Conservation (phyloP, 2,329 filamentous ascomycete genomes). For the Hypomyces perniciosus region DNA sequence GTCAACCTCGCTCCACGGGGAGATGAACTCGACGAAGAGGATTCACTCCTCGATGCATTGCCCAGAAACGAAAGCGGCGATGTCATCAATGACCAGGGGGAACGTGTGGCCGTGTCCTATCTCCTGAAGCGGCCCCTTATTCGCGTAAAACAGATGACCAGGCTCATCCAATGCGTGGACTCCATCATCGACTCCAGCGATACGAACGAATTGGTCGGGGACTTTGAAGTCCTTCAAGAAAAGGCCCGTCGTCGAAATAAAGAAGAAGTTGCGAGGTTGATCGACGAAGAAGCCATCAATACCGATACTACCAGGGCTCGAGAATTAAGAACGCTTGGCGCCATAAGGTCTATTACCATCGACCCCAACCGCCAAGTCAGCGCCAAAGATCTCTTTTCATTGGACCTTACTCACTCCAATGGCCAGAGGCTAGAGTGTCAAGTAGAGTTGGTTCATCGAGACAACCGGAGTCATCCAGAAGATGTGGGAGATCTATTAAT, state of each 20-base stretch:
- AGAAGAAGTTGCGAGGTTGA: slow-evolving; percentile 63
- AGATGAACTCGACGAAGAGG: slow-evolving; percentile 48
- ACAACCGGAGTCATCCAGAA: slow-evolving; percentile 62
- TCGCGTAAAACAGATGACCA: slow-evolving; percentile 79
- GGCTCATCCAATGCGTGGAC: slow-evolving; percentile 68
- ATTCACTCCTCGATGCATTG: slow-evolving; percentile 53
- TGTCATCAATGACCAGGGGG: slow-evolving; percentile 67
- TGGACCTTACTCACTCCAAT: slow-evolving; percentile 80
- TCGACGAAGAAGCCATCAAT: slow-evolving; percentile 78
- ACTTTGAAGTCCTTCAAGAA: slow-evolving; percentile 67
- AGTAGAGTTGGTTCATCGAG: slow-evolving; percentile 79
- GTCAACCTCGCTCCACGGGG: slow-evolving; percentile 78
- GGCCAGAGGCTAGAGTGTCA: slow-evolving; percentile 86
- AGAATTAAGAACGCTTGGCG: slow-evolving; percentile 69
- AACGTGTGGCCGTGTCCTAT: slow-evolving; percentile 90
- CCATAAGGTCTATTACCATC: slow-evolving; percentile 63
- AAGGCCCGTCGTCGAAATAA: slow-evolving; percentile 62
- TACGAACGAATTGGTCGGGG: slow-evolving; percentile 33
- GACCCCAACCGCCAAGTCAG: slow-evolving; percentile 76
- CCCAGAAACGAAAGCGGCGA: slow-evolving; percentile 60
- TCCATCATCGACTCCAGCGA: slow-evolving; percentile 45
- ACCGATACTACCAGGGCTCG: slow-evolving; percentile 78
- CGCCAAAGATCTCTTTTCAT: slow-evolving; percentile 82
- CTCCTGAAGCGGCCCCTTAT: slow-evolving; percentile 84
- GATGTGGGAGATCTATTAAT: slow-evolving; percentile 82